Conservation (phyloP, 306 rosid genomes). For the Morella rubra region DNA sequence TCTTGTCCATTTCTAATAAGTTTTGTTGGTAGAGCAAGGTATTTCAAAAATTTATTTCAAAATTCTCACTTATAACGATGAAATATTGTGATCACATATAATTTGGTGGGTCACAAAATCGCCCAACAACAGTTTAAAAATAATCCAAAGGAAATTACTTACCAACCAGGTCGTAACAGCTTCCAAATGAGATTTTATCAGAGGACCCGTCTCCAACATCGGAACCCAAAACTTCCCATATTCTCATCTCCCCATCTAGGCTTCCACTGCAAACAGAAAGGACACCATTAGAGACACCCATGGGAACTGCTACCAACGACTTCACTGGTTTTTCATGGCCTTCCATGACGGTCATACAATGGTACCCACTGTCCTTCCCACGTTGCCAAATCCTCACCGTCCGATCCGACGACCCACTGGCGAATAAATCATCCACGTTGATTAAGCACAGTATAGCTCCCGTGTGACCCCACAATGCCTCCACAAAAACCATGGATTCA, state of each 20-base stretch:
- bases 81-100: no score
- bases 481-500: constrained; percentile 26
- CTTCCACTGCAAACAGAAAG: constrained; percentile 51
- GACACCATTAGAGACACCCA: constrained; percentile 14
- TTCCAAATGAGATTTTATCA: no score
- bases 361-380: constrained; percentile 13
- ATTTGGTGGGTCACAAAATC: no score
- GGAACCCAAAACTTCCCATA: constrained; percentile 33
- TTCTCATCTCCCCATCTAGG: constrained; percentile 54
- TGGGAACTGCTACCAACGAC: constrained; percentile 40
- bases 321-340: constrained; percentile 65
- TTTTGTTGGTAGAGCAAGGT: no score
- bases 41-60: no score
- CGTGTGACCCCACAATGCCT: constrained; percentile 44
- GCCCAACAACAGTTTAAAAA: no score
- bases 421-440: constrained; percentile 37
- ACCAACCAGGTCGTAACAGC: no score
- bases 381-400: constrained; percentile 67
- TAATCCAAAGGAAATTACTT: no score
- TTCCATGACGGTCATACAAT: constrained; percentile 40
- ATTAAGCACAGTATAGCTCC: constrained; percentile 54
- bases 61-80: no score
- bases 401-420: constrained; percentile 58
- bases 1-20: no score
- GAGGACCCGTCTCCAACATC: no score